Conservation (phyloP, 2,329 filamentous ascomycete species). For the Xylariomycetidae sp. region DNA sequence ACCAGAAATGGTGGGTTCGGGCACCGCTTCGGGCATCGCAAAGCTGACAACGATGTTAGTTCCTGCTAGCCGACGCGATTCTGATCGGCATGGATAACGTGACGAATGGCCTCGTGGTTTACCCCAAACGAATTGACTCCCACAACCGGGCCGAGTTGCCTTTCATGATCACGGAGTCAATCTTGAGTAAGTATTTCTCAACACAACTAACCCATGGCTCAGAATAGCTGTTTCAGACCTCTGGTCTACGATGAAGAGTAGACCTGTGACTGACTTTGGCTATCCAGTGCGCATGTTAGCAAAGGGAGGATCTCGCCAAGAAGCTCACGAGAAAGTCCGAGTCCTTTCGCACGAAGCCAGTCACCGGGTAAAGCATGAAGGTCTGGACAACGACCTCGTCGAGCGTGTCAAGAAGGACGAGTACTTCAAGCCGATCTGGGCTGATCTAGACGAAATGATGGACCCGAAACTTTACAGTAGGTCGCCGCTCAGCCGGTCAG, state of each 20-base stretch:
- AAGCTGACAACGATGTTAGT: too few relatives aligned
- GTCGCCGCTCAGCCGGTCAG: constrained; percentile 6
- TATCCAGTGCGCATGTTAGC: constrained; percentile 25
- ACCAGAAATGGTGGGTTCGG: too few relatives aligned
- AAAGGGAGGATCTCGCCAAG: constrained; percentile 23
- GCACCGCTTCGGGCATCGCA: too few relatives aligned
- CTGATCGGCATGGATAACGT: constrained; percentile 66
- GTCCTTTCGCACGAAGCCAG: constrained; percentile 75
- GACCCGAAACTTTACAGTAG: constrained; percentile 53
- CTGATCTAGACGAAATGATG: constrained; percentile 63
- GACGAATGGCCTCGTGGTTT: constrained; percentile 67
- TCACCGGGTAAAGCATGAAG: constrained; percentile 51
- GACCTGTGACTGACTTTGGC: too few relatives aligned
- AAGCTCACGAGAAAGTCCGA: constrained; percentile 78
- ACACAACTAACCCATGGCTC: neutral
- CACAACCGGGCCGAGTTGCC: constrained; percentile 65
- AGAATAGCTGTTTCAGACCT: constrained; percentile 16
- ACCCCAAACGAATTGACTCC: constrained; percentile 65
- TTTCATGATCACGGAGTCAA: constrained; percentile 64
- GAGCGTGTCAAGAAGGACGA: constrained; percentile 66
- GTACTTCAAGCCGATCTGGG: constrained; percentile 72
- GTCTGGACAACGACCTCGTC: constrained; percentile 75
- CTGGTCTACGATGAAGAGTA: too few relatives aligned
- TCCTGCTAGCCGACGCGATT: constrained; percentile 65
- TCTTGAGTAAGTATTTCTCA: neutral